Percentiles rank a stretch among this genome's conserved stretches.
phyloP scores from a whole-genome alignment of 306 rosid species.

The Prosopis cineraria region DNA sequence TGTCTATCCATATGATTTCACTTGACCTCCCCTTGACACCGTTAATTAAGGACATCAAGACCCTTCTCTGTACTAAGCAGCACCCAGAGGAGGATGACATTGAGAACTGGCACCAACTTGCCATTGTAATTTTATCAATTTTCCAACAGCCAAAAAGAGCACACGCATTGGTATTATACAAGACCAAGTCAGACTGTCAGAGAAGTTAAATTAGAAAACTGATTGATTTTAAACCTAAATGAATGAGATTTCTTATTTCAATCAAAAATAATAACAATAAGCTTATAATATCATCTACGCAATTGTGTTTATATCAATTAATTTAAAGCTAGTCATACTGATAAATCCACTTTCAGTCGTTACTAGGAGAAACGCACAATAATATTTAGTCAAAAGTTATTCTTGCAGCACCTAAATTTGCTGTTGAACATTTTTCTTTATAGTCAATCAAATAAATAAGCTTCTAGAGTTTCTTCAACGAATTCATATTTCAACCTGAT shows the following conservation, averaged over 20 bases:
- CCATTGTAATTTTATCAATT: background rate
- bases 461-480: background rate
- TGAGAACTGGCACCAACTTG: background rate
- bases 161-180: background rate
- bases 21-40: background rate
- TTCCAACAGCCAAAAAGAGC: background rate
- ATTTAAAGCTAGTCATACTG: background rate
- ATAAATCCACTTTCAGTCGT: background rate
- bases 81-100: background rate
- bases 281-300: conserved; percentile 34
- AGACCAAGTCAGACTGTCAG: background rate
- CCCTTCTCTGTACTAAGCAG: background rate
- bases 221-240: background rate
- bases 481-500: conserved; percentile 11
- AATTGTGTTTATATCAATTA: background rate
- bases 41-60: conserved; percentile 1
- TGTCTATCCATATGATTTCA: conserved; percentile 7
- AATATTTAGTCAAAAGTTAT: background rate
- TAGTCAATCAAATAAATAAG: background rate
- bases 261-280: background rate
- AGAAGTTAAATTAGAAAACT: conserved; percentile 5
- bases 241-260: background rate
- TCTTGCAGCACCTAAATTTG: background rate
- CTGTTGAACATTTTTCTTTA: background rate
- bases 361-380: background rate